Conservation (phyloP, 1,139 yeast species). For the Saccharomyces hybrid region DNA sequence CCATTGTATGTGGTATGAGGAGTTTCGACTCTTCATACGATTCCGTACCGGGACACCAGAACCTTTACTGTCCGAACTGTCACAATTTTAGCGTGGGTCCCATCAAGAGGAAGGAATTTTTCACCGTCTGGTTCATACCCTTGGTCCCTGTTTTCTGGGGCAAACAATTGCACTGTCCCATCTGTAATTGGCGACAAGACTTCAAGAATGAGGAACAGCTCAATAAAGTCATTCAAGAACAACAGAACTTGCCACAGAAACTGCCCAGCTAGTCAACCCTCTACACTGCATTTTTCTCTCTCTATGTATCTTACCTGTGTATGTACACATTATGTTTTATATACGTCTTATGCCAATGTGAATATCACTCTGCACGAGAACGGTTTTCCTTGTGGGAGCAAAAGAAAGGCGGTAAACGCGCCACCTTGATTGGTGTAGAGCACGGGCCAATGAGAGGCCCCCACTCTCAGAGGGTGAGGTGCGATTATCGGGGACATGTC, state of each 20-base stretch:
- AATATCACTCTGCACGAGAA: background rate
- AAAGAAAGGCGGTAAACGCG: background rate
- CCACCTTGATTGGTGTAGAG: background rate
- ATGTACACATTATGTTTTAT: background rate
- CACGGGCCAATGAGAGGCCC: background rate
- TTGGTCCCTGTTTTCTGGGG: slow-evolving; percentile 43
- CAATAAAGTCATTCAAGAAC: slow-evolving; percentile 30
- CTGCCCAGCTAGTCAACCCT: background rate
- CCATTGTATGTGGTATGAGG: slow-evolving; percentile 3
- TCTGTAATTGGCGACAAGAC: slow-evolving; percentile 42
- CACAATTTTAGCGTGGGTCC: slow-evolving; percentile 40
- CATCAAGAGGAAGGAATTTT: slow-evolving; percentile 39
- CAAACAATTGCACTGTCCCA: slow-evolving; percentile 38
- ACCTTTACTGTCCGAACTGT: slow-evolving; percentile 35
- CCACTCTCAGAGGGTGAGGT: slow-evolving; percentile 1
- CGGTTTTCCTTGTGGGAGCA: background rate
- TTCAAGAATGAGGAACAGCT: slow-evolving; percentile 34
- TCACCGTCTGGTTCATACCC: slow-evolving; percentile 43
- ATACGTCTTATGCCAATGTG: background rate
- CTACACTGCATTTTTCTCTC: too few relatives aligned
- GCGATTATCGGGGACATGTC: slow-evolving; percentile 1
- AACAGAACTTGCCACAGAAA: slow-evolving; percentile 14
- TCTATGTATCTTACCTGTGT: background rate
- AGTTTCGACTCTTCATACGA: slow-evolving; percentile 11
- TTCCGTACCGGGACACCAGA: slow-evolving; percentile 14